phyloP scores from a whole-genome alignment of 1,284 basidiomycete species.

The Cryptococcus maquisensis region DNA sequence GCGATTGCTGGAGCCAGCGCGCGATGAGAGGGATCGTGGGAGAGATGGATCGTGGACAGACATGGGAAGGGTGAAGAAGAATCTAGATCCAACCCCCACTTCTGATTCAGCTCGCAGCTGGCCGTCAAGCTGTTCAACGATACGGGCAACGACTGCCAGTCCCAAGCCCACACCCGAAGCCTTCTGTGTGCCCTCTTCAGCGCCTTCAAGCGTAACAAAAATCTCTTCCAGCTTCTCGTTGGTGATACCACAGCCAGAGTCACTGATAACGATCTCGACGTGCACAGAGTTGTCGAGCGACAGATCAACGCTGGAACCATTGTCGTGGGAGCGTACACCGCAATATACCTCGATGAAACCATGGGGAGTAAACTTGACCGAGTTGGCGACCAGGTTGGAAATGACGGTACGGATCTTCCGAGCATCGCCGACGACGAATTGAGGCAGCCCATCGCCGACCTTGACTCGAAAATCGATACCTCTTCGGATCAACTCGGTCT shows the following conservation, averaged over 20 bases:
- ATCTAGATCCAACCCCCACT: constrained; percentile 64
- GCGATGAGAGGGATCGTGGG: background rate
- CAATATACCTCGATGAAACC: constrained; percentile 67
- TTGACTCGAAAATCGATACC: constrained; percentile 63
- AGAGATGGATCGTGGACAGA: constrained; percentile 9
- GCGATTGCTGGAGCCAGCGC: background rate
- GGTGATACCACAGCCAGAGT: constrained; percentile 74
- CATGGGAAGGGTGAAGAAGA: constrained; percentile 51
- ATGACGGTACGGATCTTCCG: constrained; percentile 76
- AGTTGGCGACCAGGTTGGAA: constrained; percentile 77
- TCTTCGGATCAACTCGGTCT: constrained; percentile 66
- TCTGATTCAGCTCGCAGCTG: constrained; percentile 75
- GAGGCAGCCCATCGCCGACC: constrained; percentile 55
- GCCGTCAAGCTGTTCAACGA: constrained; percentile 73
- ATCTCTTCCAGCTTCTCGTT: constrained; percentile 70
- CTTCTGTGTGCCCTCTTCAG: constrained; percentile 57
- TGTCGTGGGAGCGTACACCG: constrained; percentile 38
- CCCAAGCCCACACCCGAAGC: constrained; percentile 57
- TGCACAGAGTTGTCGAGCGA: constrained; percentile 45
- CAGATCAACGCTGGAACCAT: background rate
- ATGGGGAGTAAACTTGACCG: constrained; percentile 70
- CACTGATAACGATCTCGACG: constrained; percentile 69
- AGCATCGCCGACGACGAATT: constrained; percentile 63
- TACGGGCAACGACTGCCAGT: constrained; percentile 74
- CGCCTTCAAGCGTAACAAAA: constrained; percentile 81